Evolutionary conservation across 1,284 basidiomycete species (phyloP), one percentile per base, ranked within the genome.

Genomic region (Coniophora puteana): DNA sequence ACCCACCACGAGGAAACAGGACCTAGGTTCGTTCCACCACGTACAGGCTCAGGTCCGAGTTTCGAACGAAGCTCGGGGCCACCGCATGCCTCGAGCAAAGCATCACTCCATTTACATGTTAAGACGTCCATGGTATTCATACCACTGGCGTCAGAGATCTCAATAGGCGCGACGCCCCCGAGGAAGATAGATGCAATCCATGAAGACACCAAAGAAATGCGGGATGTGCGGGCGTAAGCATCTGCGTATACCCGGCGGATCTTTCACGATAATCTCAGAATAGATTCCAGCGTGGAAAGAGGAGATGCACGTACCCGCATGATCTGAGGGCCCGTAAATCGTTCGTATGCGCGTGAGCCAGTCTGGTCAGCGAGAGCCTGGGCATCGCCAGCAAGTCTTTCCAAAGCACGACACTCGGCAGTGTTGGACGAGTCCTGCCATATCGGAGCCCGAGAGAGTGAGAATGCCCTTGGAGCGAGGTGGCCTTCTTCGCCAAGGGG

Each of bases 381-480:
- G 0, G 83, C 64, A 5, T 89, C 88, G 29, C 89, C 89, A 10
- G 80, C 64, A 24, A 70, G 70, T 2, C 67, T 69, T 53, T 91
- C 87, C 28, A 93, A 67, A 38, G 73, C 74, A 36, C 66, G 67
- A 54, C 91, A 94, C 51, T 93, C 89, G 24, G 65, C 60, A 0
- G 76, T 80, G 0, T 91, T 94, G 1, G 89, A 91, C 0, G 88
- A 91, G 63, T 94, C 92, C 62, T 94, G 91, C 92, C 92, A 94
- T 57, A 93, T 94, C 12, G 91, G 91, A 1, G 87, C 78, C 46
- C 76, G 72, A 2, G 68, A 68, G 14, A 82, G 65, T 4, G 89
- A 84, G 61, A 94, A 93, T 1, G 88, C 86, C 6, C 53, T 52
- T 1, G 78, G 78, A 13, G 65, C 63, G 30, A 86, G 62, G 52